Conservation (phyloP, 352 stramenopile species). For the Phytophthora palmivora region DNA sequence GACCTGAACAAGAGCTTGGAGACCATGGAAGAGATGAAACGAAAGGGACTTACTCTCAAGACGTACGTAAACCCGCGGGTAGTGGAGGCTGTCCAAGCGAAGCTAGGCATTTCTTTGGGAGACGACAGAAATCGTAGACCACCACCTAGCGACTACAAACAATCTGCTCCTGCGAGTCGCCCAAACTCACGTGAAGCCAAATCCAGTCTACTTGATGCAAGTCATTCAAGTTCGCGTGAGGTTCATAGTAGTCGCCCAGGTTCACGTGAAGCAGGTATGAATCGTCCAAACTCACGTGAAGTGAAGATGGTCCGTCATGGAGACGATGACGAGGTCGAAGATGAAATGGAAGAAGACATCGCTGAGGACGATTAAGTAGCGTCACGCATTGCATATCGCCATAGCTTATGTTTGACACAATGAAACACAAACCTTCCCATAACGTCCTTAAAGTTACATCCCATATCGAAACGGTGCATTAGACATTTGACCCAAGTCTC, state of each 20-base stretch:
- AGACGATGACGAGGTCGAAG: constrained; percentile 59
- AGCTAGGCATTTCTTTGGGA: constrained; percentile 38
- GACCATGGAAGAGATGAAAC: constrained; percentile 84
- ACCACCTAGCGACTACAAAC: constrained; percentile 44
- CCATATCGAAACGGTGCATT: constrained; percentile 18
- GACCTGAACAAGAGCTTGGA: constrained; percentile 75
- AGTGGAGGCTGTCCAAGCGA: constrained; percentile 74
- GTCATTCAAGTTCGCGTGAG: constrained; percentile 29
- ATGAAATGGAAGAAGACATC: constrained; percentile 87
- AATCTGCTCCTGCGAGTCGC: constrained; percentile 18
- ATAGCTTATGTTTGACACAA: constrained; percentile 12
- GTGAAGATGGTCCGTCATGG: constrained; percentile 33
- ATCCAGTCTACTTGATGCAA: constrained; percentile 26
- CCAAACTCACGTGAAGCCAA: constrained; percentile 32
- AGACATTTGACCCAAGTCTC: constrained; percentile 4
- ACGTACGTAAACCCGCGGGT: constrained; percentile 78
- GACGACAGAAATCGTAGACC: constrained; percentile 33
- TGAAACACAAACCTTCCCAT: no score
- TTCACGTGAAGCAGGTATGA: constrained; percentile 32
- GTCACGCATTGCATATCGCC: not conserved
- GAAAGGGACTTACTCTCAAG: constrained; percentile 64
- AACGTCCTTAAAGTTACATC: no score
- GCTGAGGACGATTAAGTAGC: constrained; percentile 62
- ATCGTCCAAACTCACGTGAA: constrained; percentile 37
- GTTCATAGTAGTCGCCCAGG: constrained; percentile 15